These are phyloP conservation scores for Chaetothyriales sp. DNA, from an alignment of 2,329 filamentous ascomycete genomes.

Conservation along the genomic window DNA sequence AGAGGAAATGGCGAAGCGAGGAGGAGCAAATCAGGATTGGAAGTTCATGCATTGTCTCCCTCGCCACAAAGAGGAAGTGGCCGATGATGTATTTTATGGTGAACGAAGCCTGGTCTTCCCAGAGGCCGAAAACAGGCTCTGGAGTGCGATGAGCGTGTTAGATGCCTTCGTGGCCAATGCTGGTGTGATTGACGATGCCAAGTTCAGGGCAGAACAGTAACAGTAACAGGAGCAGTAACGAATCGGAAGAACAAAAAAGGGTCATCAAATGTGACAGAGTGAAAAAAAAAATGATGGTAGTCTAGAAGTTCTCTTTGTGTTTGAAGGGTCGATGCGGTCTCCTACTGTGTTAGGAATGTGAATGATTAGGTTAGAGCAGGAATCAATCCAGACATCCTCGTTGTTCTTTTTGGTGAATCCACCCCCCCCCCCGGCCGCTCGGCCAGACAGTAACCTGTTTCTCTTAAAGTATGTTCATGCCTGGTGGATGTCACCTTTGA, in stretches of 20 bases:
- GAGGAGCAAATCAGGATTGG: slow-evolving; percentile 79
- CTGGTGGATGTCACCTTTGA: no score
- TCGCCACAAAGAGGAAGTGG: slow-evolving; percentile 81
- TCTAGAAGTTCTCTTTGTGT: no score
- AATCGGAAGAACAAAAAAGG: neutral
- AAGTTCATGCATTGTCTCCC: slow-evolving; percentile 98
- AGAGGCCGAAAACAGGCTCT: slow-evolving; percentile 89
- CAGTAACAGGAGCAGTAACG: neutral
- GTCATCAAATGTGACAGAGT: neutral
- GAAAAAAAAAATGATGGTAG: no score
- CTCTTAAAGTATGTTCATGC: no score
- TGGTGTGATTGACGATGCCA: slow-evolving; percentile 47
- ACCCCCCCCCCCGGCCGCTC: no score
- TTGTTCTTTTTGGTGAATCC: no score
- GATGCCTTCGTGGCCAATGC: slow-evolving; percentile 92
- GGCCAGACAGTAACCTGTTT: no score
- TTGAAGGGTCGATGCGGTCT: no score
- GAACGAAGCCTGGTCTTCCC: slow-evolving; percentile 74
- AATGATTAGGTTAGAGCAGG: no score
- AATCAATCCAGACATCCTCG: no score
- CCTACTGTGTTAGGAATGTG: no score
- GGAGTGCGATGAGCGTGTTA: slow-evolving; percentile 73
- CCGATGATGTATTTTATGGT: slow-evolving; percentile 88
- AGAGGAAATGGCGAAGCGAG: slow-evolving; percentile 64
- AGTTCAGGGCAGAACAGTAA: neutral